Conservation (phyloP, 2,329 filamentous ascomycete species). For the Aspergillus phoenicis region DNA sequence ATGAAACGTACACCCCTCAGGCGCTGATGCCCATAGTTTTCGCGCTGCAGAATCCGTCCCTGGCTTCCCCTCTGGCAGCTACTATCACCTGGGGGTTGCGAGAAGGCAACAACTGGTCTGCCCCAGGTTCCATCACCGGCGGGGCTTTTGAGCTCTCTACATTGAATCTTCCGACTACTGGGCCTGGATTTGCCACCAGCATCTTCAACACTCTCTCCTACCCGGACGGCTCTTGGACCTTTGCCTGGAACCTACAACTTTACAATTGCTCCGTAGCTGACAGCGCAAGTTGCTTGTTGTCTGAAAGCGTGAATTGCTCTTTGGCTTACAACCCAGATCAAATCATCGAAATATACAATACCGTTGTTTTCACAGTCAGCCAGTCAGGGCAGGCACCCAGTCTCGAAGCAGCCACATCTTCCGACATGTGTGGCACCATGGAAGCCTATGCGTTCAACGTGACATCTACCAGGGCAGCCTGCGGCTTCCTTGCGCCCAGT, state of each 20-base stretch:
- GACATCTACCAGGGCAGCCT: not conserved
- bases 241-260: not conserved
- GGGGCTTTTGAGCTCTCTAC: too few relatives aligned
- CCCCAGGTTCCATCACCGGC: not conserved
- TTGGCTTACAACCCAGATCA: not conserved
- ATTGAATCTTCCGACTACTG: not conserved
- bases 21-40: conserved; percentile 17
- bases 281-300: too few relatives aligned
- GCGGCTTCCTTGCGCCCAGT: not conserved
- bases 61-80: not conserved
- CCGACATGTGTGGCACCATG: not conserved
- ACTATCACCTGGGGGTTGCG: not conserved
- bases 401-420: not conserved
- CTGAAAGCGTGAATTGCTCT: not conserved
- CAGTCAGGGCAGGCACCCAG: not conserved
- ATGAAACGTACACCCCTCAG: conserved; percentile 8
- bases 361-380: not conserved
- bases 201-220: not conserved
- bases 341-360: not conserved
- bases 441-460: not conserved
- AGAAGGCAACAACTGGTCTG: conserved; percentile 1
- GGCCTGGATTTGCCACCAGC: not conserved
- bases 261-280: not conserved
- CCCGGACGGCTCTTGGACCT: not conserved
- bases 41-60: conserved; percentile 15